phyloP scores from a whole-genome alignment of 2,329 filamentous ascomycete genomes.

The Scedosporium dehoogii region DNA sequence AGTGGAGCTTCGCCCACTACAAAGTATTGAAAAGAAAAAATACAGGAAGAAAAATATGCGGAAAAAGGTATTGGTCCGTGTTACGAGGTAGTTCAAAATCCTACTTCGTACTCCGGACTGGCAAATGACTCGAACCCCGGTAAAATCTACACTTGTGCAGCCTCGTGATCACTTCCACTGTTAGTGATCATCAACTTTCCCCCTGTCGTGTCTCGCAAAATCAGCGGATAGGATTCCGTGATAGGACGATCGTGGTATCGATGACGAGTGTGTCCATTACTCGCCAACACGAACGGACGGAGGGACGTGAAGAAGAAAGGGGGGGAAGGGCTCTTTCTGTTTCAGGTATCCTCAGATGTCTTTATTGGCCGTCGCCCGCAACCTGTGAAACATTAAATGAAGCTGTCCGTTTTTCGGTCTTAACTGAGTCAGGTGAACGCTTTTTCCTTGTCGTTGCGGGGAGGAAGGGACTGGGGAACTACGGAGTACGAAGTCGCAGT shows the following conservation, averaged over 20 bases:
- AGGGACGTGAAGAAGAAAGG: neutral
- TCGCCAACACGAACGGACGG: too few relatives aligned
- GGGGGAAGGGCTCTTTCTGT: neutral
- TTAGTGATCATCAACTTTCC: neutral
- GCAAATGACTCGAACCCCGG: neutral
- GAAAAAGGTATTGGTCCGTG: neutral
- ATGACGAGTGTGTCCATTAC: too few relatives aligned
- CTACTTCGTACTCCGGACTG: too few relatives aligned
- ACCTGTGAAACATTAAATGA: neutral
- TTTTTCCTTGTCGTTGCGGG: neutral
- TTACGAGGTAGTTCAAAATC: too few relatives aligned
- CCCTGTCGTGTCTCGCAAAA: neutral
- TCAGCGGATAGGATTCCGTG: neutral
- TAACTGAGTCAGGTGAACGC: neutral
- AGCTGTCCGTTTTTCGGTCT: neutral
- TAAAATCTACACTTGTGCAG: neutral
- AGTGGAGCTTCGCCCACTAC: too few relatives aligned
- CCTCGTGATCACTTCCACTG: neutral
- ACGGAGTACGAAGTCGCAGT: too few relatives aligned
- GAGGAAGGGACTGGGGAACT: too few relatives aligned
- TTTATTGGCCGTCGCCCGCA: neutral
- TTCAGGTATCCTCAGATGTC: neutral
- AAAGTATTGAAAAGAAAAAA: too few relatives aligned
- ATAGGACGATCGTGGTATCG: neutral
- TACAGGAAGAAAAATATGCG: neutral